A percentile compares a stretch with the other conserved stretches of the same genome.
Conservation (phyloP, 2,329 filamentous ascomycete species). For the Colletotrichum cuscutae region DNA sequence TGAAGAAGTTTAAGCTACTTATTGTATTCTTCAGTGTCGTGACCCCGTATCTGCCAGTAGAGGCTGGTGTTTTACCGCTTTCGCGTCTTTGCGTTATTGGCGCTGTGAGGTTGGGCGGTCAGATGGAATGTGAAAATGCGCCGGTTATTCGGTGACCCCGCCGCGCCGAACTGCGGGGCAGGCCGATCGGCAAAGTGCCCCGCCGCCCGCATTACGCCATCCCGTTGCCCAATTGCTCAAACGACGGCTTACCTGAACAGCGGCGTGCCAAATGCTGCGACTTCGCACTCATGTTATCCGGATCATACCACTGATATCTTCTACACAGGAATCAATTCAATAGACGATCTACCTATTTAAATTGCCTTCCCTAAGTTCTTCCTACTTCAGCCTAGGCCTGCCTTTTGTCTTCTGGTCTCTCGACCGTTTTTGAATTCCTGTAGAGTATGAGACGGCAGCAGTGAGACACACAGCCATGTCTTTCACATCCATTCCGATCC, state of each 20-base stretch:
- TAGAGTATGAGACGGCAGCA: not conserved
- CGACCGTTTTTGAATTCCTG: not conserved
- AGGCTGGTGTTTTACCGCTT: not conserved
- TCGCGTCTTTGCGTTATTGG: not conserved
- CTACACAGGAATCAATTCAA: too few relatives aligned
- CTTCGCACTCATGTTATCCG: too few relatives aligned
- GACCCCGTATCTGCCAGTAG: not conserved
- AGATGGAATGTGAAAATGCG: not conserved
- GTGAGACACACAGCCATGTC: constrained; percentile 58
- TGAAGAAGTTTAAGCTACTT: not conserved
- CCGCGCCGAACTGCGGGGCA: constrained; percentile 27
- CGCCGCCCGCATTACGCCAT: constrained; percentile 26
- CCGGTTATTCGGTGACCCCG: not conserved
- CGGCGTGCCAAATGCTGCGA: too few relatives aligned
- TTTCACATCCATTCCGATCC: constrained; percentile 80
- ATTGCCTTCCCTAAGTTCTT: too few relatives aligned
- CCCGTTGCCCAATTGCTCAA: constrained; percentile 27
- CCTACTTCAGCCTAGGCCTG: not conserved
- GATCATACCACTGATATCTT: not conserved
- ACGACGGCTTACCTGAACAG: not conserved
- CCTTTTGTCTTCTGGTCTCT: not conserved
- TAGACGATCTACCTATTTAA: too few relatives aligned
- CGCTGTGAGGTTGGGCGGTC: not conserved
- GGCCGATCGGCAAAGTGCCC: constrained; percentile 11
- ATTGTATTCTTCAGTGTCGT: not conserved